Evolutionary conservation across 129 eudicot genomes (phyloP), one percentile per base, ranked within the genome.

Genomic region (Daucus carota): DNA sequence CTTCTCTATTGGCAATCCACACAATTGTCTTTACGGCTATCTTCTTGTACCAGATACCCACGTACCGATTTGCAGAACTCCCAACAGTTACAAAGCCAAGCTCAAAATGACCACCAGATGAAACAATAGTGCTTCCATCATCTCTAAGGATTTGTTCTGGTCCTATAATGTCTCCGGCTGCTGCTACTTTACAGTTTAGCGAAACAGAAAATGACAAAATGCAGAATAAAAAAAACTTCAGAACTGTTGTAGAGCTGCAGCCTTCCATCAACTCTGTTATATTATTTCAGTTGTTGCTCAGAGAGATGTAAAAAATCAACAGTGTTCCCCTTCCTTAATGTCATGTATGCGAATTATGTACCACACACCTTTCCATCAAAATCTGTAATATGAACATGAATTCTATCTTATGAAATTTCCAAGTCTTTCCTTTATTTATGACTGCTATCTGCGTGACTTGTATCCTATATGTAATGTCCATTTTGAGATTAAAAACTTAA

Each of bases 1-100:
- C 32, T 29, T 79, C 78, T 41, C 36, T 76, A 18, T 83, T 79
- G 24, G 78, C 86, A 76, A 83, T 80, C 86, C 83, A 83, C 6
- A 83, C 80, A 9, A 59, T 67, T 2, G 80, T 83, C 24, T 44
- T 46, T 69, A 24, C 40, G 11, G 76, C 5, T 22, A 73, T 28
- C 24, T 34, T 45, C 14, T 29, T 73, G 76, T 73, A 73, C 62
- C 57, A 76, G 24, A 81, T 72, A 14, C 44, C 48, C 31, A 73
- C 41, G n/a, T 73, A 74, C 38, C 52, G 73, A 40, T 41, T 50
- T 16, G 50, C 34, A 34, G 74, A 76, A 17, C 69, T 75, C 57
- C 77, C 70, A 29, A 8, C 75, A 79, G 12, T 5, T 60, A 81
- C 22, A 14, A 73, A 73, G 1, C 76, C 24, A 18, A 73, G 5